Evolutionary conservation across 352 stramenopile species (phyloP).

Genomic region (Aphanomyces cochlioides): DNA sequence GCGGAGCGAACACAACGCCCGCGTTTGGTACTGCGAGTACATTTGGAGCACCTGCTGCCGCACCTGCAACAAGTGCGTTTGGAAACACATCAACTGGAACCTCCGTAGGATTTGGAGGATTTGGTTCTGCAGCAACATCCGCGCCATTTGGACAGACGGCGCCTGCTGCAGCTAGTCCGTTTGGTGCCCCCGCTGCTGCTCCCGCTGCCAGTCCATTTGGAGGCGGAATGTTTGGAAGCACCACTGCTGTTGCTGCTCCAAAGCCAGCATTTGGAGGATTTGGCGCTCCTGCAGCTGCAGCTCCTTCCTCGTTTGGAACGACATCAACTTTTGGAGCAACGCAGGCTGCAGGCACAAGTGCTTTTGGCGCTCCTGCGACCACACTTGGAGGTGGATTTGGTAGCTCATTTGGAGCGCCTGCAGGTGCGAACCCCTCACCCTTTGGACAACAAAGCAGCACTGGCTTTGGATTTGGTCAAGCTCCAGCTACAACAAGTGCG

Average conservation of each 20-base stretch:
- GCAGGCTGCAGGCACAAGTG: slow-evolving; percentile 9
- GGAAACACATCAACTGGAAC: slow-evolving; percentile 33
- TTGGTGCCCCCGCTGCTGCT: slow-evolving; percentile 31
- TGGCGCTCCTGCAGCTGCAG: slow-evolving; percentile 29
- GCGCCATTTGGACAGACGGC: slow-evolving; percentile 56
- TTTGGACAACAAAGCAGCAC: slow-evolving; percentile 11
- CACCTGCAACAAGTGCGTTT: slow-evolving; percentile 39
- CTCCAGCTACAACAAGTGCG: slow-evolving; percentile 15
- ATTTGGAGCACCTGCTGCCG: slow-evolving; percentile 40
- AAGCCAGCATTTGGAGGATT: slow-evolving; percentile 30
- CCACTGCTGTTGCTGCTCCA: not conserved
- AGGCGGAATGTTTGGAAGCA: slow-evolving; percentile 33
- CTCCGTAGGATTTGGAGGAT: slow-evolving; percentile 38
- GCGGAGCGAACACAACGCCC: slow-evolving; percentile 37
- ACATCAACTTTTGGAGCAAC: slow-evolving; percentile 42
- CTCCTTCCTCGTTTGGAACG: slow-evolving; percentile 17
- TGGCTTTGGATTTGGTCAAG: slow-evolving; percentile 7
- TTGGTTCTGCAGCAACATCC: slow-evolving; percentile 38
- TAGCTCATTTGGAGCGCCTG: slow-evolving; percentile 23
- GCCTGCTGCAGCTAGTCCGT: slow-evolving; percentile 50
- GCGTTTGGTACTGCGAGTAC: slow-evolving; percentile 31
- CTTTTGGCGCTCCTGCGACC: slow-evolving; percentile 37
- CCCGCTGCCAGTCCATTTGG: slow-evolving; percentile 22
- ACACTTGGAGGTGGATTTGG: slow-evolving; percentile 5
- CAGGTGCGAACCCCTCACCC: not conserved